Evolutionary conservation across 495 filamentous ascomycete genomes (phyloP), one percentile per base, ranked within the genome.

Genomic region (Daldinia decipiens): DNA sequence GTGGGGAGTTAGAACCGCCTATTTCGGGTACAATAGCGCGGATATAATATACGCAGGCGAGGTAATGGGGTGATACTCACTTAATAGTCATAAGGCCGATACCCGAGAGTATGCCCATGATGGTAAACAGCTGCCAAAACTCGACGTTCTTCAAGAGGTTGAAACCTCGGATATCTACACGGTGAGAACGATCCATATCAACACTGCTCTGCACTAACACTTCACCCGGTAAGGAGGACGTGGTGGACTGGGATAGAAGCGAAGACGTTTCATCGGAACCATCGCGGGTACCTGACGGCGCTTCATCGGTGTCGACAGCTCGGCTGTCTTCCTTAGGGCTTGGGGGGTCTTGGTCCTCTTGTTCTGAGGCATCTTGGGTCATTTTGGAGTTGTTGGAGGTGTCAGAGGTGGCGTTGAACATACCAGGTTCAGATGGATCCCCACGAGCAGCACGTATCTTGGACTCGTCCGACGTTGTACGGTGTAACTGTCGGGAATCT

Each of bases 21-120:
- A 31, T 59, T 21, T 45, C 13, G 34, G 15, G 53, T 13, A 11
- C 51, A 9, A 58, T 21, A 21, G 19, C 8, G 8, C 9, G 0
- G 5, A 2, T 45, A 9, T 12, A 39, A 17, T 59, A 19, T 24
- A 29, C 21, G 13, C 4, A 45, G 55, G 24, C 15, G 1, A 40
- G 36, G 21, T 11, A 27, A 26, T 52, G 1, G 29, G 36, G 21
- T 11, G 26, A 26, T 52, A 86, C 93, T 80, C 82, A 97, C 93
- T 99, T 99, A 78, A 99, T 99, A 3, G 96, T 98, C 95, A 99
- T 99, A 74, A 98, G 79, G 11, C 95, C 95, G 75, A 97, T 92
- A 45, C 95, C 95, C 19, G 93, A 93, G 67, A 98, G 82, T 15
- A 98, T 85, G 34, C 90, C 95, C 86, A 98, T 91, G 39, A 96